A percentile compares a stretch with the other conserved stretches of the same genome.
Evolutionary conservation across 2,329 filamentous ascomycete species (phyloP).

Genomic region (Talaromyces verruculosus): DNA sequence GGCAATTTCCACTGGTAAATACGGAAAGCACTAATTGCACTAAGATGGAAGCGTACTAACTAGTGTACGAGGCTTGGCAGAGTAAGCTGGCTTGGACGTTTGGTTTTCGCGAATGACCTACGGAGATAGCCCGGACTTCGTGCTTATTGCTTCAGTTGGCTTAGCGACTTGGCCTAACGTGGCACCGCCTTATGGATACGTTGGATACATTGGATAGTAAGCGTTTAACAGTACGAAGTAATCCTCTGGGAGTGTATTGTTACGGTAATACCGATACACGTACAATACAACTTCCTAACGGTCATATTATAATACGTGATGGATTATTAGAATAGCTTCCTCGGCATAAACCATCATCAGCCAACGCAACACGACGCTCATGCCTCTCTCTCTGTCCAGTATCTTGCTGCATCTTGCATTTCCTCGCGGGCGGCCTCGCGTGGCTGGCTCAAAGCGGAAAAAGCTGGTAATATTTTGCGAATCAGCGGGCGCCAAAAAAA

Average conservation of each 20-base stretch:
- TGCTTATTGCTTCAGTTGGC: neutral
- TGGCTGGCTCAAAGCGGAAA: slow-evolving; percentile 1
- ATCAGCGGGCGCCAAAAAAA: slow-evolving; percentile 9
- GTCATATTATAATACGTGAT: neutral
- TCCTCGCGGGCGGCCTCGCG: neutral
- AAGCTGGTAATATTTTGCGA: neutral
- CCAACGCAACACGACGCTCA: slow-evolving; percentile 3
- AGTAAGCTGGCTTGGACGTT: neutral
- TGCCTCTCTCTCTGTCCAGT: neutral
- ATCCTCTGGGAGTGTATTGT: neutral
- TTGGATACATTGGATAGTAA: neutral
- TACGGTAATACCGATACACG: neutral
- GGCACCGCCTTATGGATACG: neutral
- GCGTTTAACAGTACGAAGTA: neutral
- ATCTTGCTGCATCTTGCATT: neutral
- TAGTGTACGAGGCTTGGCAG: slow-evolving; percentile 10
- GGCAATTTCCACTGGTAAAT: slow-evolving; percentile 10
- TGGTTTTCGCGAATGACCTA: neutral
- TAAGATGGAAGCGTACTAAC: neutral
- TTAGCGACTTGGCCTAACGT: neutral
- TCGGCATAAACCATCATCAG: neutral
- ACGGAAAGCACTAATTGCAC: neutral
- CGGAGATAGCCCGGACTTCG: neutral
- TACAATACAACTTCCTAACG: neutral
- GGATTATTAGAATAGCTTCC: neutral